Conservation (phyloP, 2,329 filamentous ascomycete genomes). For the Xylaria sp. region DNA sequence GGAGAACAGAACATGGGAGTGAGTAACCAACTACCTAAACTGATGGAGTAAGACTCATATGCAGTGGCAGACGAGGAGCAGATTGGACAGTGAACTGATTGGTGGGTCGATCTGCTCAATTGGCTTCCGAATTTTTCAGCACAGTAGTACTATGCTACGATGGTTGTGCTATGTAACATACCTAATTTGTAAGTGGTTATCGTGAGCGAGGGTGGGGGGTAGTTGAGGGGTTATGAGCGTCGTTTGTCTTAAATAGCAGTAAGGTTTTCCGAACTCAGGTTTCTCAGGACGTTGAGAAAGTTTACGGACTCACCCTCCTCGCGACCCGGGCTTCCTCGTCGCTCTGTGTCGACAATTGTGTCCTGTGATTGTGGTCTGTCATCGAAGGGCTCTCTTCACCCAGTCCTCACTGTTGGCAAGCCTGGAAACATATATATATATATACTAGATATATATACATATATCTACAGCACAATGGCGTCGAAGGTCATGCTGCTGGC, state of each 20-base stretch:
- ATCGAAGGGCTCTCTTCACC: background rate
- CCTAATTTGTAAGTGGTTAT: conserved; percentile 14
- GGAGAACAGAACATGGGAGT: background rate
- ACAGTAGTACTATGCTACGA: background rate
- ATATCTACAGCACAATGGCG: conserved; percentile 50
- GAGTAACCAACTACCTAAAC: background rate
- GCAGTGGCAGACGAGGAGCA: background rate
- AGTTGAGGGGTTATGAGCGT: conserved; percentile 9
- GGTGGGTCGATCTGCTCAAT: background rate
- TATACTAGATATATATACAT: background rate
- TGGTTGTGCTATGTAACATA: background rate
- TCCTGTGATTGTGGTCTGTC: background rate
- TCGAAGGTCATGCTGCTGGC: conserved; percentile 56
- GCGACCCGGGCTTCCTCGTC: conserved; percentile 13
- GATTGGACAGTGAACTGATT: background rate
- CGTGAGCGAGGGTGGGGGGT: background rate
- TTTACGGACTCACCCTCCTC: conserved; percentile 2
- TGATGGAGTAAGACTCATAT: background rate
- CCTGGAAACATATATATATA: conserved; percentile 12
- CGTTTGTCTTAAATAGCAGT: conserved; percentile 1
- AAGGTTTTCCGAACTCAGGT: background rate
- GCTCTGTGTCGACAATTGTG: conserved; percentile 3
- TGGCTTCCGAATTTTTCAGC: background rate
- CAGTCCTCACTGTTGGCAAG: conserved; percentile 3
- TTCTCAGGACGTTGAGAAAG: background rate